These are phyloP conservation scores for Phytophthora vignae DNA, from an alignment of 352 stramenopile species.

Conservation along the genomic window DNA sequence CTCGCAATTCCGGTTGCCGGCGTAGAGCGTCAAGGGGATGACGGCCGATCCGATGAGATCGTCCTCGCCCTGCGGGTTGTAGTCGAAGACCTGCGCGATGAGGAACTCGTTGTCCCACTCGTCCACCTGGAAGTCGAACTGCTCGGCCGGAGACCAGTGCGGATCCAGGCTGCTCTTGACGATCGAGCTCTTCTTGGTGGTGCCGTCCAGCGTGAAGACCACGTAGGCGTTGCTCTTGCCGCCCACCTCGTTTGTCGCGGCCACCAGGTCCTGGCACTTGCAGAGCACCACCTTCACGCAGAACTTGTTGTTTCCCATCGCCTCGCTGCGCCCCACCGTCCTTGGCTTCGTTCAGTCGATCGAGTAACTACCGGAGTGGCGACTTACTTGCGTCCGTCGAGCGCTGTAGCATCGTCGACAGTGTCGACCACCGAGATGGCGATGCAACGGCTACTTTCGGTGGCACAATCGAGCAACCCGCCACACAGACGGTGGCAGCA, in stretches of 20 bases:
- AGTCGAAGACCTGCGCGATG: slow-evolving; percentile 73
- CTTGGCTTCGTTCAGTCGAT: slow-evolving; percentile 6
- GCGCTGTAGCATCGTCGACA: slow-evolving; percentile 18
- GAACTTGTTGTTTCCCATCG: slow-evolving; percentile 44
- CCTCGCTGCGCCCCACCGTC: not conserved
- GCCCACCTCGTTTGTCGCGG: slow-evolving; percentile 51
- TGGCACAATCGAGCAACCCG: slow-evolving; percentile 9
- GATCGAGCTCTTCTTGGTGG: slow-evolving; percentile 66
- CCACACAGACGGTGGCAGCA: slow-evolving; percentile 6
- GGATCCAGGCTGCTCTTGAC: slow-evolving; percentile 73
- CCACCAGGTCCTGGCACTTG: slow-evolving; percentile 68
- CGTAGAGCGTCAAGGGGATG: slow-evolving; percentile 74
- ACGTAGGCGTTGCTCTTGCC: slow-evolving; percentile 83
- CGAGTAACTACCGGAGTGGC: slow-evolving; percentile 16
- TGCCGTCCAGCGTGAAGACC: slow-evolving; percentile 59
- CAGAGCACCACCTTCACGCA: slow-evolving; percentile 63
- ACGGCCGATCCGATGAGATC: slow-evolving; percentile 78
- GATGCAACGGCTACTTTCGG: slow-evolving; percentile 22
- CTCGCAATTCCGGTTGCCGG: slow-evolving; percentile 64
- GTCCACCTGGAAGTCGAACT: slow-evolving; percentile 74
- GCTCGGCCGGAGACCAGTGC: slow-evolving; percentile 71
- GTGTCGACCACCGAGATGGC: slow-evolving; percentile 20
- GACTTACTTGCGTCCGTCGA: slow-evolving; percentile 1
- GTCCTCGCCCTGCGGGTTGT: slow-evolving; percentile 54
- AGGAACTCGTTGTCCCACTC: slow-evolving; percentile 77